Evolutionary conservation across 768 basidiomycete genomes (phyloP), one percentile per base, ranked within the genome.

Genomic region (Ramaria sp.): DNA sequence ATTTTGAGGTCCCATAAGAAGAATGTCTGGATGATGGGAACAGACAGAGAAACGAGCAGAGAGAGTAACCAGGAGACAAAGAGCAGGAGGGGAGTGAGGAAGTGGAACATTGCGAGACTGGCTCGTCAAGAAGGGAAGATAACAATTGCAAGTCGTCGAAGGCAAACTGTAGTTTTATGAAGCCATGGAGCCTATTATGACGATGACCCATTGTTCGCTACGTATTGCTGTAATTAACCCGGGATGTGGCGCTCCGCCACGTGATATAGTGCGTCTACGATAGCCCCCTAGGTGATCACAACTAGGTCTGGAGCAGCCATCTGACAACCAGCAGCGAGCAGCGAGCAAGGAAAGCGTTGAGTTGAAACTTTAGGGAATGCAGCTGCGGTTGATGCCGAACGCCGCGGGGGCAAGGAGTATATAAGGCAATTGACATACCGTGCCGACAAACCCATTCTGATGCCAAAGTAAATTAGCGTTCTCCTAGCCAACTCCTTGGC

Each of bases 1-100:
- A 72, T 72, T 24, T 71, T 62, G 51, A 84, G 71, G 41, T 72
- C 69, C 64, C 84, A 80, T 51, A 84, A 72, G 68, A 74, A 80
- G 50, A 86, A 77, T 58, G 70, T 65, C 64, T 75, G 71, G 65
- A 70, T 67, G 65, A 84, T 77, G 15, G 83, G 83, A 19, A 75
- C 74, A 7, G 82, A 84, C 51, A 84, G 73, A 22, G 81, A 78
- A 37, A 80, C 79, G 13, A 86, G 73, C 51, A 87, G 74, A 31
- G 86, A 70, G 33, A 86, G 73, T 38, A 86, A 60, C 64, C 81
- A 85, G 4, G 80, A 79, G 30, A 74, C 63, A 64, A 81, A 74
- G 58, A 75, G 61, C 41, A 80, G 66, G 43, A 78, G 59, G 43
- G 79, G 71, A 3, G 73, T 64, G 24, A 78, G 53, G 13, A 67